Evolutionary conservation across 306 rosid genomes (phyloP).

Genomic region (Acacia melanoxylon): DNA sequence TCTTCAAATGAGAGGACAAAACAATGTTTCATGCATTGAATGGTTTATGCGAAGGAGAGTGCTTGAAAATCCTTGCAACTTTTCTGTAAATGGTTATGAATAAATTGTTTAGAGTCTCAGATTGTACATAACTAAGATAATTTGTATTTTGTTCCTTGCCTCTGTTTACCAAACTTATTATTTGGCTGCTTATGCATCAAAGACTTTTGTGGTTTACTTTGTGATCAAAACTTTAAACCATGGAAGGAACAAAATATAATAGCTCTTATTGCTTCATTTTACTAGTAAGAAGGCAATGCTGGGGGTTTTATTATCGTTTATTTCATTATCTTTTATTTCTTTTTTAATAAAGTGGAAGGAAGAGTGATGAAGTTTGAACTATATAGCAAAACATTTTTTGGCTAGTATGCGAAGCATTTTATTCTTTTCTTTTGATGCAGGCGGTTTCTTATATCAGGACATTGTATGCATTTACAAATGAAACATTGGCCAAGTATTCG

Average conservation of each 20-base stretch:
- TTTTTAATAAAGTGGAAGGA: constrained; percentile 17
- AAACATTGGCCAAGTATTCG: constrained; percentile 96
- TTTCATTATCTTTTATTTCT: constrained; percentile 15
- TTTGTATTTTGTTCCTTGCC: constrained; percentile 14
- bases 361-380: constrained; percentile 11
- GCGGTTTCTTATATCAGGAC: constrained; percentile 95
- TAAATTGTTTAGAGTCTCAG: constrained; percentile 7
- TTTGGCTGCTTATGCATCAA: constrained; percentile 1
- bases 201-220: constrained; percentile 9
- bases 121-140: background rate
- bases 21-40: constrained; percentile 3
- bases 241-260: background rate
- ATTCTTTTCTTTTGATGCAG: constrained; percentile 51
- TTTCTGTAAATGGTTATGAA: constrained; percentile 6
- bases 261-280: constrained; percentile 21
- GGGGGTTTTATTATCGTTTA: constrained; percentile 12
- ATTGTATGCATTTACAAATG: constrained; percentile 91
- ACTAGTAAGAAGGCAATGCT: constrained; percentile 12
- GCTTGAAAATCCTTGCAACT: constrained; percentile 3
- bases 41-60: constrained; percentile 14
- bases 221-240: constrained; percentile 12
- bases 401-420: background rate
- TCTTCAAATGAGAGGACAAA: constrained; percentile 13
- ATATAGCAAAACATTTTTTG: constrained; percentile 30
- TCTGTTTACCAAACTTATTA: constrained; percentile 15